These are phyloP conservation scores for Cylindrotheca closterium DNA, from an alignment of 108 stramenopile species.

Conservation along the genomic window DNA sequence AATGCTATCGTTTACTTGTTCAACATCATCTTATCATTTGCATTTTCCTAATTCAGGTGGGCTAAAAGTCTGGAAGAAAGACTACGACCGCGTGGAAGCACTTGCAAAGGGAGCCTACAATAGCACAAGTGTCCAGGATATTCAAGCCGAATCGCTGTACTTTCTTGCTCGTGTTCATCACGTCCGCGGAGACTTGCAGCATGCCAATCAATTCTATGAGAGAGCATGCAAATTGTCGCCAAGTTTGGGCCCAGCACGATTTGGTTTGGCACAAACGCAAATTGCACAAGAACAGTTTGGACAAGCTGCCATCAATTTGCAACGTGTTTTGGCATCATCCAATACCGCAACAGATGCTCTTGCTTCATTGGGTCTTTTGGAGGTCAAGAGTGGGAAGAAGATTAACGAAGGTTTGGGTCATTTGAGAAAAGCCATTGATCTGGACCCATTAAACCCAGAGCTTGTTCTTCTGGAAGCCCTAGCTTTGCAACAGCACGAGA, in stretches of 20 bases:
- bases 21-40: background rate
- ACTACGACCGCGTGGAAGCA: conserved; percentile 87
- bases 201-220: conserved; percentile 79
- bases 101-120: conserved; percentile 86
- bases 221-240: conserved; percentile 71
- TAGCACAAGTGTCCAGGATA: conserved; percentile 72
- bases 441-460: conserved; percentile 82
- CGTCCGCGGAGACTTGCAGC: conserved; percentile 67
- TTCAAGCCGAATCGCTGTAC: conserved; percentile 91
- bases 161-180: conserved; percentile 88
- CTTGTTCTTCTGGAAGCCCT: conserved; percentile 75
- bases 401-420: conserved; percentile 63
- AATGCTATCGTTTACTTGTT: background rate
- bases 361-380: conserved; percentile 70
- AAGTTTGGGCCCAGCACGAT: conserved; percentile 74
- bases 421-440: conserved; percentile 79
- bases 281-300: conserved; percentile 68
- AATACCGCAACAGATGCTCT: conserved; percentile 83
- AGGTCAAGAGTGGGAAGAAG: conserved; percentile 64
- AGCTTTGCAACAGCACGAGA: conserved; percentile 80
- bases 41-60: conserved; percentile 19
- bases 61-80: conserved; percentile 87
- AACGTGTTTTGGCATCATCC: conserved; percentile 56
- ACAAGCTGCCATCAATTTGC: conserved; percentile 60
- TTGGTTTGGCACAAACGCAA: conserved; percentile 78